Evolutionary conservation across 345 rosid species (phyloP).

Genomic region (Gossypium herbaceum): DNA sequence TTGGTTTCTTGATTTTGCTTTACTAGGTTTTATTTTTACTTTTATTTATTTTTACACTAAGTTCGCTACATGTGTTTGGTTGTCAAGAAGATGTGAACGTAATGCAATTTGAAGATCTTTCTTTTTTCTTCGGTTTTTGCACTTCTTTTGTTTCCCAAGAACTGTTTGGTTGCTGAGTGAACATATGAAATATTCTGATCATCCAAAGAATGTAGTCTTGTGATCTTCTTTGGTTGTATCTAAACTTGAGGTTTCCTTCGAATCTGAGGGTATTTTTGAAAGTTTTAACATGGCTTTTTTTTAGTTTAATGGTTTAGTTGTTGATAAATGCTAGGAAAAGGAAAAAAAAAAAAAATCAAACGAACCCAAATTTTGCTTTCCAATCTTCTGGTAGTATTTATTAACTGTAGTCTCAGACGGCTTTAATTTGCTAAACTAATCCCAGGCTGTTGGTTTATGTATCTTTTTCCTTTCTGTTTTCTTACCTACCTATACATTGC

Average conservation of each 20-base stretch:
- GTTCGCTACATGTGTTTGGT: conserved; percentile 16
- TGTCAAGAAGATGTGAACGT: conserved; percentile 1
- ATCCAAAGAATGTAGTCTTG: not conserved
- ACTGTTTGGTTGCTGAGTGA: conserved; percentile 16
- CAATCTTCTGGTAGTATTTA: not conserved
- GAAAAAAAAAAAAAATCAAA: not conserved
- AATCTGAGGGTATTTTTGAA: not conserved
- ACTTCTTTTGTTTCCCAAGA: not conserved
- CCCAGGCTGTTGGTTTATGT: not conserved
- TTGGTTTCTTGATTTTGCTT: conserved; percentile 7
- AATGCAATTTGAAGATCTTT: not conserved
- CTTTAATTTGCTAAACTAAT: not conserved
- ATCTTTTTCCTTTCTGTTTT: not conserved
- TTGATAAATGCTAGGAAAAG: not conserved
- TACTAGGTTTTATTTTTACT: not conserved
- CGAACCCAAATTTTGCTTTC: not conserved
- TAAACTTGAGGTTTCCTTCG: not conserved
- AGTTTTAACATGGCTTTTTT: not conserved
- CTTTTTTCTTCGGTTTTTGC: not conserved
- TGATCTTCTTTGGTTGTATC: not conserved
- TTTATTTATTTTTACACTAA: not conserved
- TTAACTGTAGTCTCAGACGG: not conserved
- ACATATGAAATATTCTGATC: not conserved
- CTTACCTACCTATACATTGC: no score
- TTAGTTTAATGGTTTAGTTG: not conserved